Evolutionary conservation across 805 yeast species (phyloP).

Genomic region (Candida sonorensis): DNA sequence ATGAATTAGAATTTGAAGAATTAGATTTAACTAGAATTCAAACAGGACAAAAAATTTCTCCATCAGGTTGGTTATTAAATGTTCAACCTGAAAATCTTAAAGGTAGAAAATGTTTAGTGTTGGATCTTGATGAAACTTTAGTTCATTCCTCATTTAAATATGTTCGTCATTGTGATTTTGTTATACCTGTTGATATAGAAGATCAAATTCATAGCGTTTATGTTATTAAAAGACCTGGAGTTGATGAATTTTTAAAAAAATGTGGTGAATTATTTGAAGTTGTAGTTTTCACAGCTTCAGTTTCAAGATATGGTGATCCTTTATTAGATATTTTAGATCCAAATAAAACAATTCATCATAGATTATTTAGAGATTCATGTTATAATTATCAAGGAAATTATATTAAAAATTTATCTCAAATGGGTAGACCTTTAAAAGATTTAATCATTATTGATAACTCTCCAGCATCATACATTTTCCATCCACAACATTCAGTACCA

Average conservation of each 20-base stretch:
- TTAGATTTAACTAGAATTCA: constrained; percentile 60
- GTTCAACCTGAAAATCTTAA: constrained; percentile 42
- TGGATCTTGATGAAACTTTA: constrained; percentile 92
- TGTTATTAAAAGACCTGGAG: constrained; percentile 97
- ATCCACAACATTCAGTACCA: constrained; percentile 97
- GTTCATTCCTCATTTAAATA: constrained; percentile 94
- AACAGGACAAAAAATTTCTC: constrained; percentile 63
- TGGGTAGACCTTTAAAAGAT: constrained; percentile 86
- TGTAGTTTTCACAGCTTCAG: constrained; percentile 95
- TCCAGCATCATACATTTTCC: constrained; percentile 96
- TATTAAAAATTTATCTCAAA: constrained; percentile 86
- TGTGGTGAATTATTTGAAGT: constrained; percentile 90
- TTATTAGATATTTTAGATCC: constrained; percentile 80
- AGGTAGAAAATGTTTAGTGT: constrained; percentile 75
- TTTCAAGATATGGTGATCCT: constrained; percentile 94
- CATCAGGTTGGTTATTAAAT: constrained; percentile 61
- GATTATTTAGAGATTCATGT: constrained; percentile 92
- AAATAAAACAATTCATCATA: constrained; percentile 73
- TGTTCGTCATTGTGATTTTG: constrained; percentile 89
- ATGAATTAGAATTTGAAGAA: constrained; percentile 21
- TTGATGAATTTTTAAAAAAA: constrained; percentile 78
- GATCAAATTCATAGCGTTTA: constrained; percentile 88
- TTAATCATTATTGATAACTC: constrained; percentile 92
- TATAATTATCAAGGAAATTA: constrained; percentile 90
- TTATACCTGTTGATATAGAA: constrained; percentile 95